Evolutionary conservation across 495 filamentous ascomycete genomes (phyloP).

Genomic region (Lepraria neglecta): DNA sequence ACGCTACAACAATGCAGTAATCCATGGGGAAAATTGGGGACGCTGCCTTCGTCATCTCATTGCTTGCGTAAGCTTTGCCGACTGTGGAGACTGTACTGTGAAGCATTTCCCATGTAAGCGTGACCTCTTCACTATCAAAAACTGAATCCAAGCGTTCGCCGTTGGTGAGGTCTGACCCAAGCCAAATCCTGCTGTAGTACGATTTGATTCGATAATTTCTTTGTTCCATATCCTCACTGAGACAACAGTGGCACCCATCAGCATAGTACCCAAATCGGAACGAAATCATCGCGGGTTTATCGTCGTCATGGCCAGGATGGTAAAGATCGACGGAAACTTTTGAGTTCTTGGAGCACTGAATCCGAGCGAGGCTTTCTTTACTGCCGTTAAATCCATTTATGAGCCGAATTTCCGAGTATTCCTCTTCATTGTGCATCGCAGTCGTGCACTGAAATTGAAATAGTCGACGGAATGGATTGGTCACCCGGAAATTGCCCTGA

Average conservation of each 20-base stretch:
- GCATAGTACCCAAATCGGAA: slow-evolving; percentile 23
- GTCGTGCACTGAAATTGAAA: neutral
- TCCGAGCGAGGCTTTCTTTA: neutral
- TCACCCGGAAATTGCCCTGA: neutral
- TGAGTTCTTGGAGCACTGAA: neutral
- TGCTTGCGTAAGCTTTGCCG: neutral
- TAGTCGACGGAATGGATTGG: slow-evolving; percentile 2
- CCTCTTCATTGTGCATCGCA: neutral
- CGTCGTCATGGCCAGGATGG: neutral
- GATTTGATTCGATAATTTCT: slow-evolving; percentile 1
- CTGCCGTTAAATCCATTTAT: neutral
- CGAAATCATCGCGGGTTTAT: slow-evolving; percentile 32
- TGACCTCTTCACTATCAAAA: neutral
- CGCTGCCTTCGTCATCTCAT: neutral
- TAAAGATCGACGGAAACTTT: neutral
- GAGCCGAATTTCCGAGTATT: neutral
- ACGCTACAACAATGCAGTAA: neutral
- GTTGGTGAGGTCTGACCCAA: neutral
- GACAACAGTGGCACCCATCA: neutral
- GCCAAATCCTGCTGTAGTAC: neutral
- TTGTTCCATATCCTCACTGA: slow-evolving; percentile 2
- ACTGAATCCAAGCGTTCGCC: slow-evolving; percentile 1
- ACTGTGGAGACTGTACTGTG: neutral
- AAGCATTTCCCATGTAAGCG: neutral
- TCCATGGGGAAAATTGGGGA: neutral